Conservation (phyloP, 257 asterid species). For the Echium plantagineum region DNA sequence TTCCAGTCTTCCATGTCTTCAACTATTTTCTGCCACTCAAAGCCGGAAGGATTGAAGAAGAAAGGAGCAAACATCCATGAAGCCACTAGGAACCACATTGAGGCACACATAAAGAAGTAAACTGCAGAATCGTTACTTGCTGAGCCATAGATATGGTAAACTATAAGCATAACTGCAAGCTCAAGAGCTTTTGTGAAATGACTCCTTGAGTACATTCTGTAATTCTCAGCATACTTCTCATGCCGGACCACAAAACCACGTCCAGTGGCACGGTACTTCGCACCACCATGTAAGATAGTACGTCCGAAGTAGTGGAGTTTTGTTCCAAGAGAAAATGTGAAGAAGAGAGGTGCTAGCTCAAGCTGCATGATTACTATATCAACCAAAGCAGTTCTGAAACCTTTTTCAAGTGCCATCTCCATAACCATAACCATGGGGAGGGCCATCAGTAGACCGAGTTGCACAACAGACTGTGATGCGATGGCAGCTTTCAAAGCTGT, state of each 20-base stretch:
- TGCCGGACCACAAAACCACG: constrained; percentile 95
- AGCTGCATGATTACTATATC: constrained; percentile 87
- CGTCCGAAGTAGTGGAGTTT: constrained; percentile 93
- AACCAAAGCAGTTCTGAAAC: constrained; percentile 76
- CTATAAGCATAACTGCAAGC: constrained; percentile 57
- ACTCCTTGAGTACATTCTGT: constrained; percentile 91
- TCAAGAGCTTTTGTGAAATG: constrained; percentile 88
- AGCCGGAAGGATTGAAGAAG: constrained; percentile 86
- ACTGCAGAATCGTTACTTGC: constrained; percentile 22
- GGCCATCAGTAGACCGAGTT: constrained; percentile 77
- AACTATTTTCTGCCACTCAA: constrained; percentile 96
- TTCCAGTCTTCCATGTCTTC: constrained; percentile 92
- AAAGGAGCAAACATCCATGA: constrained; percentile 95
- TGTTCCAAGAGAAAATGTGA: constrained; percentile 90
- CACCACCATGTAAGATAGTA: constrained; percentile 86
- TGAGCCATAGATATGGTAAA: constrained; percentile 41
- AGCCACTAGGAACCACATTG: constrained; percentile 82
- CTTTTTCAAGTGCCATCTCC: constrained; percentile 95
- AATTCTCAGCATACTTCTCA: constrained; percentile 83
- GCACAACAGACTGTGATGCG: constrained; percentile 83
- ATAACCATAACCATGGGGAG: constrained; percentile 94
- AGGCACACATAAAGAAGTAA: constrained; percentile 34
- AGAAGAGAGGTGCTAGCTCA: constrained; percentile 83
- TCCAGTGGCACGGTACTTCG: constrained; percentile 93
- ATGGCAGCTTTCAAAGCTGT: constrained; percentile 67